These are phyloP conservation scores for Ciborinia camelliae DNA, from an alignment of 2,329 filamentous ascomycete species.

Conservation along the genomic window DNA sequence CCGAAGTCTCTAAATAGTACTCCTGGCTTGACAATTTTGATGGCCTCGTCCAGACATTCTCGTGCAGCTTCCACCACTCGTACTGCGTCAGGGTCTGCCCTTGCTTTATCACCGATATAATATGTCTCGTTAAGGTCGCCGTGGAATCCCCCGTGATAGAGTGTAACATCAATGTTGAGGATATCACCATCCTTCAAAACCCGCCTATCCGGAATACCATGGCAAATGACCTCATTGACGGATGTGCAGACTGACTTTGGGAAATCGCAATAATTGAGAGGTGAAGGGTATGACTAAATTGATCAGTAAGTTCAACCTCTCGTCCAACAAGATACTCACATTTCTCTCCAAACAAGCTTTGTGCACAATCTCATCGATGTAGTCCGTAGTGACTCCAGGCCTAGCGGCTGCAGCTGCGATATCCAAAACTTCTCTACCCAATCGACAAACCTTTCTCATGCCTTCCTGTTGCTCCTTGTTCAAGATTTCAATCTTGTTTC, in stretches of 20 bases:
- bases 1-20: conserved; percentile 90
- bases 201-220: conserved; percentile 93
- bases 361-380: conserved; percentile 92
- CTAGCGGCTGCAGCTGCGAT: conserved; percentile 78
- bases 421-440: conserved; percentile 89
- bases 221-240: conserved; percentile 95
- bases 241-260: conserved; percentile 98
- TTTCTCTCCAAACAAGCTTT: conserved; percentile 91
- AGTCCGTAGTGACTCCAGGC: conserved; percentile 93
- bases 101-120: conserved; percentile 88
- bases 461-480: conserved; percentile 73
- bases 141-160: conserved; percentile 94
- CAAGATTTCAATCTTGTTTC: conserved; percentile 80
- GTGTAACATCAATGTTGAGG: conserved; percentile 90
- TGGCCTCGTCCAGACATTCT: conserved; percentile 86
- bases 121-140: conserved; percentile 98
- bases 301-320: conserved; percentile 24
- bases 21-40: conserved; percentile 88
- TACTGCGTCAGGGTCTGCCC: conserved; percentile 79
- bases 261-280: conserved; percentile 92
- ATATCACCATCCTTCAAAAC: conserved; percentile 89
- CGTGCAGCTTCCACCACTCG: conserved; percentile 87
- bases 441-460: conserved; percentile 87
- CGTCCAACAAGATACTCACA: conserved; percentile 52
- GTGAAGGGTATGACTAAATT: conserved; percentile 82